Evolutionary conservation across 129 eudicot species (phyloP).

Genomic region (Gnaphalium uliginosum): DNA sequence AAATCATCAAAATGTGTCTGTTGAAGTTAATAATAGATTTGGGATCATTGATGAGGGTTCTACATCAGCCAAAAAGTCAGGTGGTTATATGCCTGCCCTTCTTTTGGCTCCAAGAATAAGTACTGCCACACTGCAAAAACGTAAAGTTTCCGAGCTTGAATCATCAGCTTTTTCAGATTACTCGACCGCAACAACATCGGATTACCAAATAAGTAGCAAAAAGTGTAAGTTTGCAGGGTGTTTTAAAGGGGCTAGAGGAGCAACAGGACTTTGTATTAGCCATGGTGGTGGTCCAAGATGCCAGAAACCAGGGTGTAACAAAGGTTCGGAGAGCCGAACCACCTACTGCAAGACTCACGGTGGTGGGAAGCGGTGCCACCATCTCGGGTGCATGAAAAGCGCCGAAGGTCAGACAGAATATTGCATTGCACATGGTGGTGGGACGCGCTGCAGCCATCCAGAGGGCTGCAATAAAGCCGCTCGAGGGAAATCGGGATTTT

Average conservation of each 20-base stretch:
- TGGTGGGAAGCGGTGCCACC: neutral
- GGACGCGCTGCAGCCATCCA: constrained; percentile 54
- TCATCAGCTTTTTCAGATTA: constrained; percentile 51
- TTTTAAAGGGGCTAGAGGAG: constrained; percentile 7
- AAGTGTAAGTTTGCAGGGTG: constrained; percentile 61
- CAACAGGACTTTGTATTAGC: constrained; percentile 1
- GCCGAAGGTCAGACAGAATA: constrained; percentile 56
- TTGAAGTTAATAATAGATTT: constrained; percentile 23
- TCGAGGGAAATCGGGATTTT: constrained; percentile 77
- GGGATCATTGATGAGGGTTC: constrained; percentile 70
- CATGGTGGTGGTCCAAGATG: constrained; percentile 55
- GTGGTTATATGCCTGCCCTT: constrained; percentile 85
- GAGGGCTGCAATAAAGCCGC: constrained; percentile 77
- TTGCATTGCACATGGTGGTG: constrained; percentile 83
- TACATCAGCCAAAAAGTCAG: constrained; percentile 73
- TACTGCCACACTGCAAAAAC: constrained; percentile 10
- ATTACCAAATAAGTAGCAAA: constrained; percentile 38
- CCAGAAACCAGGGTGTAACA: constrained; percentile 27
- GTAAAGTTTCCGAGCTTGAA: constrained; percentile 41
- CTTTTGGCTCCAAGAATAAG: constrained; percentile 65
- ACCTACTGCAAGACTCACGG: constrained; percentile 7
- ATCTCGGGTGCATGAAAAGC: neutral
- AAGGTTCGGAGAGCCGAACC: neutral
- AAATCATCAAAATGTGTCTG: constrained; percentile 31
- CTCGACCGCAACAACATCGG: constrained; percentile 43